Evolutionary conservation across 768 basidiomycete species (phyloP).

Genomic region (Lactarius vividus): DNA sequence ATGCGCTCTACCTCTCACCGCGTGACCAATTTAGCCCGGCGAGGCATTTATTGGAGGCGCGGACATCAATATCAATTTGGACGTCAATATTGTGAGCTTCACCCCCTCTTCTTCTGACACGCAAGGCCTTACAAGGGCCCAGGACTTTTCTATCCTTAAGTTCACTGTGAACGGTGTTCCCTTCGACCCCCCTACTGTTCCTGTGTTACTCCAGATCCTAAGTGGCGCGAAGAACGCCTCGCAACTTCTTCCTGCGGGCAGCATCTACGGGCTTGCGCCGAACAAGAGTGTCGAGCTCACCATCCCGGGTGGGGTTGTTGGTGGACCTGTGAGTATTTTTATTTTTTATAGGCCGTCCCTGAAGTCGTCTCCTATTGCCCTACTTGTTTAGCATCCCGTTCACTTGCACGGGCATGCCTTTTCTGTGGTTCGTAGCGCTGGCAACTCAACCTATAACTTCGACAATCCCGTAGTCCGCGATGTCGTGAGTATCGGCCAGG

Average conservation of each 20-base stretch:
- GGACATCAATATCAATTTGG: constrained; percentile 20
- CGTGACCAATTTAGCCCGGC: constrained; percentile 13
- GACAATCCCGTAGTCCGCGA: constrained; percentile 25
- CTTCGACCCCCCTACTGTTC: constrained; percentile 10
- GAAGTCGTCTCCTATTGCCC: neutral
- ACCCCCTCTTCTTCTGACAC: constrained; percentile 15
- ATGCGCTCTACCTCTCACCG: neutral
- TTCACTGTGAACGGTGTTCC: constrained; percentile 2
- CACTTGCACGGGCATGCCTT: constrained; percentile 27
- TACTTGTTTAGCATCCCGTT: constrained; percentile 18
- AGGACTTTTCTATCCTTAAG: neutral
- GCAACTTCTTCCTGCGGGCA: constrained; percentile 9
- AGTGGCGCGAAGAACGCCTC: constrained; percentile 14
- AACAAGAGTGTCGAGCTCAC: constrained; percentile 21
- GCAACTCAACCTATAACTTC: constrained; percentile 26
- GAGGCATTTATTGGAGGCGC: constrained; percentile 15
- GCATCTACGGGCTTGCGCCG: constrained; percentile 11
- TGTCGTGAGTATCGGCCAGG: constrained; percentile 23
- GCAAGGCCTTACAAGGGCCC: neutral
- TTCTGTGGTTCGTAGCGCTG: constrained; percentile 27
- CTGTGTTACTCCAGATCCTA: constrained; percentile 21
- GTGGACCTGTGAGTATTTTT: constrained; percentile 7
- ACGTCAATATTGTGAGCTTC: constrained; percentile 25
- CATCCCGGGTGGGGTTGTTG: constrained; percentile 11
- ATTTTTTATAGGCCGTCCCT: neutral